These are phyloP conservation scores for Pestalotiopsis fici DNA, from an alignment of 2,329 filamentous ascomycete species.

Conservation along the genomic window DNA sequence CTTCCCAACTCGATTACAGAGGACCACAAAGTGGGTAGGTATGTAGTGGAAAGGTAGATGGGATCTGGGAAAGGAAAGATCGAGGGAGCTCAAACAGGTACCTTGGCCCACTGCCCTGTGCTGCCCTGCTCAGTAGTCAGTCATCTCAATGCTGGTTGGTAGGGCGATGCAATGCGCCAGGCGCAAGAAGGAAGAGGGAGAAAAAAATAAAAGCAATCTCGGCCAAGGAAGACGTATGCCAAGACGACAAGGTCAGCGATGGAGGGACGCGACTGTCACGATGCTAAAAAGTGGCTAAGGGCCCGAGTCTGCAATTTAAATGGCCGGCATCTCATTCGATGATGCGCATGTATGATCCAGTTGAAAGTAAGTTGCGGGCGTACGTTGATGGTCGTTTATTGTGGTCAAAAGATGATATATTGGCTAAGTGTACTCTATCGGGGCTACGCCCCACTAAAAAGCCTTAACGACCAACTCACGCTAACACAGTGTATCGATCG, in stretches of 20 bases:
- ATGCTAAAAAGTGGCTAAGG: background rate
- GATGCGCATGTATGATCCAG: background rate
- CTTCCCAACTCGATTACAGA: background rate
- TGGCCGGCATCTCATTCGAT: background rate
- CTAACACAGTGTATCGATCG: no score
- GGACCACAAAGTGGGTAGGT: background rate
- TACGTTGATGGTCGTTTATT: background rate
- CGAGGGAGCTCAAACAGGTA: background rate
- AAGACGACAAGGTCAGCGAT: constrained; percentile 7
- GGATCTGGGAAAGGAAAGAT: background rate
- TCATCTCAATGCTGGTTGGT: background rate
- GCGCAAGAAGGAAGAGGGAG: background rate
- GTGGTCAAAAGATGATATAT: background rate
- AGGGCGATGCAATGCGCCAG: background rate
- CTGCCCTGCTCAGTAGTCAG: background rate
- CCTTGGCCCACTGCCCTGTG: background rate
- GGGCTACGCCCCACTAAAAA: no score
- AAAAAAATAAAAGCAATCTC: background rate
- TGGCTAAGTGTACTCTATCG: no score
- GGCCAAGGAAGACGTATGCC: constrained; percentile 8
- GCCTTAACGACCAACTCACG: no score
- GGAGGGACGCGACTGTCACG: background rate
- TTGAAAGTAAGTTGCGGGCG: no score
- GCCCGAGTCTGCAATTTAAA: constrained; percentile 2
- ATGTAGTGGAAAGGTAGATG: background rate